Evolutionary conservation across 2,329 filamentous ascomycete species (phyloP), one percentile per base, ranked within the genome.

Genomic region (Fusarium nodosum): DNA sequence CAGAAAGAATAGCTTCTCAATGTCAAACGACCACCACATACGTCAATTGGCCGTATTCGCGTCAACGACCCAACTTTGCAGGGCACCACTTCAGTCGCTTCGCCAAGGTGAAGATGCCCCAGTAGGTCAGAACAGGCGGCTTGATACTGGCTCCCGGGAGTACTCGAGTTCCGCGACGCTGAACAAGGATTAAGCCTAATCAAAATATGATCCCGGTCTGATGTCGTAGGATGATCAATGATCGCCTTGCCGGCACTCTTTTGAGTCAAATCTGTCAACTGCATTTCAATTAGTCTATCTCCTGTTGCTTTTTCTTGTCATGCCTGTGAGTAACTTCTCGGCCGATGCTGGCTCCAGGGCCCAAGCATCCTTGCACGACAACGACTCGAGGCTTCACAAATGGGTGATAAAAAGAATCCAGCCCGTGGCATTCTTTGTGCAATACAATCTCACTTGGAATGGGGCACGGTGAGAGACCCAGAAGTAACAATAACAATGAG

Each of bases 241-340:
- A 74, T 75, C 69, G 61, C 51, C 58, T 72, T 68, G 51, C 60
- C 57, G 63, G 68, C 63, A 70, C 54, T 72, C 52, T 68, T 71
- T 57, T 71, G 73, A 74, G 68, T 75, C 69, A 73, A 74, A 75
- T 65, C 73, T 75, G 73, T 75, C 73, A 75, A 69, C 62, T 60
- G 56, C 67, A 67, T 71, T 66, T 59, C 65, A 64, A 65, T 74
- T 68, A 75, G 71, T 60, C 59, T 68, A 26, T 52, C 48, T 52
- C 24, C 48, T 30, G 31, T 74, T 74, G 54, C 72, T 72, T 75
- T 74, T 68, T 59, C 28, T 31, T 50, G 36, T 56, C 13, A n/a
- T 24, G 58, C 58, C 56, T 71, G 56, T 60, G 52, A 64, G 53
- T 50, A 71, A 60, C 60, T 52, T 72, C 58, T 72, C 60, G 52